Evolutionary conservation across 148 eudicot genomes (phyloP), one percentile per base, ranked within the genome.

Genomic region (Amaranthus hypochondriacus): DNA sequence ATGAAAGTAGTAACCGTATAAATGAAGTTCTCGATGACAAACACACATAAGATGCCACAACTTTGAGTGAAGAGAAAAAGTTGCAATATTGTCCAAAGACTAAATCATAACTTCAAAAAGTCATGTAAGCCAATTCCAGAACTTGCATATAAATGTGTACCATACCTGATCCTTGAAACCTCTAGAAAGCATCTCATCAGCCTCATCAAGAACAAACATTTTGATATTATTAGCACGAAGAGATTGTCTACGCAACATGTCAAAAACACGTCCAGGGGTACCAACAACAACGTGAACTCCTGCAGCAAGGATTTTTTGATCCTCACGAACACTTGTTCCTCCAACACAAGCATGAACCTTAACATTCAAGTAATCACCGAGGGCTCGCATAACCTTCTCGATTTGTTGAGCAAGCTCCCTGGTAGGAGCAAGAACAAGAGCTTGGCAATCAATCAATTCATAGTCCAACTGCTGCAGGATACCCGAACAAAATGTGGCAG

Each of bases 321-420:
- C 89, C 57, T 86, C 89, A 59, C 94, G 89, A 48, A 89, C 89
- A 81, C 89, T 89, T 28, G 89, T 87, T 56, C 90, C 93, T 46
- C 93, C 93, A 68, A 89, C 93, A 81, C 93, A 89, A 14, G 90
- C 89, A 83, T 89, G 94, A 61, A 89, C 94, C 85, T 86, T 86
- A 46, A 89, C 94, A 47, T 85, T 87, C 63, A 89, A 77, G 71
- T 89, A 89, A 70, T 89, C 94, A 75, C 84, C 84, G 47, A 82
- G 79, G 73, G 84, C 81, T 9, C 81, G 68, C 84, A 82, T 82
- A 62, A 82, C 84, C 73, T 82, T 82, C 67, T 82, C 81, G 71
- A 82, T 82, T 68, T 82, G 81, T 28, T 78, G 81, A 60, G 84
- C 84, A 70, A 78, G 84, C 71, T 82, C 84, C 60, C 84, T 78